Evolutionary conservation across 2,329 filamentous ascomycete species (phyloP).

Genomic region (Verticillium albo-atrum): DNA sequence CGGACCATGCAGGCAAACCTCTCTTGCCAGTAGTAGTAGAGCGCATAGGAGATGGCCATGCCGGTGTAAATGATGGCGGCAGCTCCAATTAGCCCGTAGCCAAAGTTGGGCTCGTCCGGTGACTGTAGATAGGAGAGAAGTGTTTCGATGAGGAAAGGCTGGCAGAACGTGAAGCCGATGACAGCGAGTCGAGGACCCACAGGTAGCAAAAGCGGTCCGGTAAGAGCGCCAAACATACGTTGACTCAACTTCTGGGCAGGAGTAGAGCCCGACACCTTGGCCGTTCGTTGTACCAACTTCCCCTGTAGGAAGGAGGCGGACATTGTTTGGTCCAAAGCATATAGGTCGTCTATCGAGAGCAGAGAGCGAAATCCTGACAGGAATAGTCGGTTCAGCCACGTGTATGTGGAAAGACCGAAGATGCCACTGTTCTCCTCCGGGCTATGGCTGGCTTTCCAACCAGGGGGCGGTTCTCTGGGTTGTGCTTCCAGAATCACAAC

Average conservation of each 20-base stretch:
- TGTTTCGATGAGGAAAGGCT: constrained; percentile 32
- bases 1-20: too few species aligned
- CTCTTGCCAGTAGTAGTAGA: too few species aligned
- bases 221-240: constrained; percentile 19
- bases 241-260: not conserved
- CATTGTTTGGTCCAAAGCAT: constrained; percentile 24
- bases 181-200: constrained; percentile 13
- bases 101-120: constrained; percentile 18
- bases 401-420: constrained; percentile 23
- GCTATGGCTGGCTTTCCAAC: constrained; percentile 32
- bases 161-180: constrained; percentile 28
- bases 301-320: not conserved
- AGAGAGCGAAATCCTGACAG: constrained; percentile 25
- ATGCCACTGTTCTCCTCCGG: constrained; percentile 30
- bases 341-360: constrained; percentile 23
- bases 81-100: constrained; percentile 39
- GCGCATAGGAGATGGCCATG: constrained; percentile 33
- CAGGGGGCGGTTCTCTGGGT: constrained; percentile 23
- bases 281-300: not conserved
- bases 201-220: constrained; percentile 25
- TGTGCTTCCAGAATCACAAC: constrained; percentile 32
- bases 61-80: constrained; percentile 32
- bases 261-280: not conserved
- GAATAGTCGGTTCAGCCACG: constrained; percentile 30
- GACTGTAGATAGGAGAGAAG: constrained; percentile 22